These are phyloP conservation scores for Sisymbrium irio DNA, from an alignment of 345 rosid species.

Conservation along the genomic window DNA sequence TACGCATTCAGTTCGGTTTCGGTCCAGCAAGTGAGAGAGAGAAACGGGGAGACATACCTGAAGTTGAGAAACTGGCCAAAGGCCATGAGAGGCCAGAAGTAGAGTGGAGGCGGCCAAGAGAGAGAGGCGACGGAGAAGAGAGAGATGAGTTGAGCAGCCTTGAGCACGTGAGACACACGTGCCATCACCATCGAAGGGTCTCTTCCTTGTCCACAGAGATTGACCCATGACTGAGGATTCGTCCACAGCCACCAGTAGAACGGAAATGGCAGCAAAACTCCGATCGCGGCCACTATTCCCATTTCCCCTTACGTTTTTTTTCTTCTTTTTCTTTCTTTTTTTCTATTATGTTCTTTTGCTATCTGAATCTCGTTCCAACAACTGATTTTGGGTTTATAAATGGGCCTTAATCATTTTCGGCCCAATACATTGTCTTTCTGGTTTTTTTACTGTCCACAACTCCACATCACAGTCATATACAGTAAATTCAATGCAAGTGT, in stretches of 20 bases:
- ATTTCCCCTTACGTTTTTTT: constrained; percentile 23
- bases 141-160: constrained; percentile 68
- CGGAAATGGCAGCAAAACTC: constrained; percentile 72
- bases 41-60: constrained; percentile 42
- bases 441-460: too few species aligned
- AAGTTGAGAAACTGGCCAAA: constrained; percentile 94
- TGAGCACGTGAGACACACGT: constrained; percentile 61
- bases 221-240: constrained; percentile 74
- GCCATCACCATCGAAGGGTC: constrained; percentile 86
- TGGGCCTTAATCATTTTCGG: constrained; percentile 3
- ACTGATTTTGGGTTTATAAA: constrained; percentile 6
- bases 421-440: not conserved
- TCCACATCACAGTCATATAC: not conserved
- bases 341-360: not conserved
- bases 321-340: not conserved
- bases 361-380: constrained; percentile 3
- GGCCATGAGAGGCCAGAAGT: constrained; percentile 82
- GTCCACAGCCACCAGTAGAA: constrained; percentile 83
- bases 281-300: constrained; percentile 70
- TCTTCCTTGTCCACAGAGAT: constrained; percentile 58
- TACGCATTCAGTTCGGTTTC: not conserved
- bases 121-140: constrained; percentile 67
- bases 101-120: constrained; percentile 82
- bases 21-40: not conserved
- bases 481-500: not conserved